These are phyloP conservation scores for Carex scoparia DNA, from an alignment of 176 grass and related monocot genomes.

Conservation along the genomic window DNA sequence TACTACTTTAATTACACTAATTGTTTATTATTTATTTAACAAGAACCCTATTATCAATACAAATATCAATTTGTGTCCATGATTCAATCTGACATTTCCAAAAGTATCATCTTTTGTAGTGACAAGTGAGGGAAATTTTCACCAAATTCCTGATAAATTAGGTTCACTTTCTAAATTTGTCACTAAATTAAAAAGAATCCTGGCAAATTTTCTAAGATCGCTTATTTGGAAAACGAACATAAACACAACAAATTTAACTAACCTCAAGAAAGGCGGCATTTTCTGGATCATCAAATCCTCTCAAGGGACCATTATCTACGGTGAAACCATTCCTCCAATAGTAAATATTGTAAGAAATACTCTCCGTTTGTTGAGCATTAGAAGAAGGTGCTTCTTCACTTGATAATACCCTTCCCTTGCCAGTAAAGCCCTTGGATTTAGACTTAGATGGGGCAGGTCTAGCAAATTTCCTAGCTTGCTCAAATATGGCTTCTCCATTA, in stretches of 20 bases:
- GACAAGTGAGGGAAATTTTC: not conserved
- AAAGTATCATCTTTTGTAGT: not conserved
- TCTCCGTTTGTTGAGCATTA: constrained; percentile 43
- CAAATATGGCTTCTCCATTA: constrained; percentile 45
- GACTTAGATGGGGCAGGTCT: constrained; percentile 37
- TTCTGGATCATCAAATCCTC: constrained; percentile 84
- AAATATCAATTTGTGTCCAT: not conserved
- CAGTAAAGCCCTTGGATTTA: constrained; percentile 61
- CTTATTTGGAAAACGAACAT: not conserved
- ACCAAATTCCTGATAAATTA: not conserved
- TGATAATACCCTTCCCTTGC: constrained; percentile 57
- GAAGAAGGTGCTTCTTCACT: constrained; percentile 46
- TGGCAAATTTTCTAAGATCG: not conserved
- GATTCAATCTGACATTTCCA: not conserved
- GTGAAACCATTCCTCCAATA: constrained; percentile 92
- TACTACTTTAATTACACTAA: not conserved
- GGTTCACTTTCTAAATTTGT: not conserved
- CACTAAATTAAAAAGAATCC: not conserved
- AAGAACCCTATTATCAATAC: not conserved
- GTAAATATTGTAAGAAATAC: constrained; percentile 53
- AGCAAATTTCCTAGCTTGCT: constrained; percentile 63
- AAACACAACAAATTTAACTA: constrained; percentile 35
- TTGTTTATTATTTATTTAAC: not conserved
- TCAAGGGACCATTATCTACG: constrained; percentile 75
- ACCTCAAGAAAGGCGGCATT: constrained; percentile 82